phyloP scores from a whole-genome alignment of 108 stramenopile genomes.

The Schizochytrium sp. region DNA sequence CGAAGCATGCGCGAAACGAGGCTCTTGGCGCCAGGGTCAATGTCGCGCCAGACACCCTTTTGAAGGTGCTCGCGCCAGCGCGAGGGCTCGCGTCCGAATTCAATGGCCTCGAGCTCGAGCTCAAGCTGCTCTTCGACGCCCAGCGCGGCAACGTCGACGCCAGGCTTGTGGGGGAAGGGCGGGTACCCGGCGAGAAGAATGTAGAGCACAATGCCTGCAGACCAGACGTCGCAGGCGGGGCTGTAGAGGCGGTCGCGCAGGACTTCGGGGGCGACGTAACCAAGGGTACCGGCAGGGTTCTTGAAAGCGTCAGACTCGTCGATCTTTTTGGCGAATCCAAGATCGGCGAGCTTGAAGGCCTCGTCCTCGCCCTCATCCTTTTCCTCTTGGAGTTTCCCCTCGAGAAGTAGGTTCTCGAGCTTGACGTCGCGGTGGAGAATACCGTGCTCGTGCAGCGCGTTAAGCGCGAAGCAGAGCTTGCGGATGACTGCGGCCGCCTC shows the following conservation, averaged over 20 bases:
- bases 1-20: background rate
- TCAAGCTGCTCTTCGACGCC: constrained; percentile 7
- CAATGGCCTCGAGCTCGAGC: background rate
- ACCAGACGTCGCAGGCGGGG: constrained; percentile 48
- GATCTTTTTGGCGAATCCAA: constrained; percentile 25
- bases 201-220: constrained; percentile 55
- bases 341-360: constrained; percentile 22
- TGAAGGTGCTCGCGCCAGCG: background rate
- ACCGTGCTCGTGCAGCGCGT: constrained; percentile 35
- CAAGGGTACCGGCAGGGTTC: constrained; percentile 28
- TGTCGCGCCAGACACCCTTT: background rate
- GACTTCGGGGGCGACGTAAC: constrained; percentile 44
- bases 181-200: constrained; percentile 50
- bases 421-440: constrained; percentile 53
- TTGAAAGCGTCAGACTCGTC: background rate
- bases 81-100: background rate
- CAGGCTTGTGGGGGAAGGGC: constrained; percentile 34
- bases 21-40: background rate
- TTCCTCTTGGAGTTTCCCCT: background rate
- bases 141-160: constrained; percentile 19
- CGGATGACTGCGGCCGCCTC: constrained; percentile 30
- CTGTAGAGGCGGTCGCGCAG: constrained; percentile 13
- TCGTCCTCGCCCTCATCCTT: background rate
- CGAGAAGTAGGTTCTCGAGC: constrained; percentile 48
- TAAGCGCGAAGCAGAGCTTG: constrained; percentile 35